Percentiles rank a stretch among this genome's conserved stretches.
phyloP scores from a whole-genome alignment of 2,329 filamentous ascomycete genomes.

The Aspergillaceae sp. region DNA sequence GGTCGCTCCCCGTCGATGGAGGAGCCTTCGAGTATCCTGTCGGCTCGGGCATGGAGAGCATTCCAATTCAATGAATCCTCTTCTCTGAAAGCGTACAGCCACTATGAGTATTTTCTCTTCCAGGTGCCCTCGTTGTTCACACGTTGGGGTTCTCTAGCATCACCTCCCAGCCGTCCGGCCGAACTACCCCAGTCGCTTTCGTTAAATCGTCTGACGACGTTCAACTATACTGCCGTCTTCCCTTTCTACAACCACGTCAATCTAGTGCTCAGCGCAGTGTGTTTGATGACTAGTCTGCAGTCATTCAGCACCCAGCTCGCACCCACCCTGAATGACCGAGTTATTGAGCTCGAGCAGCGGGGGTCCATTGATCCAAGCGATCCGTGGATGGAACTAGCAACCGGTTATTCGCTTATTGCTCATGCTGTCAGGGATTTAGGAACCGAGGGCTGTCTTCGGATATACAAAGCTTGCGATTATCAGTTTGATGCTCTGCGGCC shows the following conservation, averaged over 20 bases:
- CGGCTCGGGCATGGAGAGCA: constrained; percentile 55
- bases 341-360: constrained; percentile 31
- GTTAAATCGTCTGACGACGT: constrained; percentile 36
- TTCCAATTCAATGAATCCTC: constrained; percentile 67
- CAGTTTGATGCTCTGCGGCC: constrained; percentile 21
- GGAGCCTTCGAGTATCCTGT: constrained; percentile 40
- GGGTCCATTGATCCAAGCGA: constrained; percentile 35
- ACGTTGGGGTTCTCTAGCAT: constrained; percentile 33
- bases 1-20: constrained; percentile 20
- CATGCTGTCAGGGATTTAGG: constrained; percentile 24
- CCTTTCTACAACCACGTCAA: constrained; percentile 56
- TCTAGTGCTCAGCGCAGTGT: constrained; percentile 36
- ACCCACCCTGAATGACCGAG: constrained; percentile 28
- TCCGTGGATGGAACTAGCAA: constrained; percentile 48
- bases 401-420: constrained; percentile 41
- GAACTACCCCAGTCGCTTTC: constrained; percentile 32
- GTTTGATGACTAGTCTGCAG: constrained; percentile 44
- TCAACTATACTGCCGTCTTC: constrained; percentile 58
- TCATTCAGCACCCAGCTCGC: constrained; percentile 48
- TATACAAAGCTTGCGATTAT: constrained; percentile 25
- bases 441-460: constrained; percentile 9
- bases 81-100: constrained; percentile 60
- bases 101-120: constrained; percentile 62
- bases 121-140: constrained; percentile 54
- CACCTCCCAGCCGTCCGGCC: constrained; percentile 6